These are phyloP conservation scores for Pythium utonaiense DNA, from an alignment of 352 stramenopile species.

Conservation along the genomic window DNA sequence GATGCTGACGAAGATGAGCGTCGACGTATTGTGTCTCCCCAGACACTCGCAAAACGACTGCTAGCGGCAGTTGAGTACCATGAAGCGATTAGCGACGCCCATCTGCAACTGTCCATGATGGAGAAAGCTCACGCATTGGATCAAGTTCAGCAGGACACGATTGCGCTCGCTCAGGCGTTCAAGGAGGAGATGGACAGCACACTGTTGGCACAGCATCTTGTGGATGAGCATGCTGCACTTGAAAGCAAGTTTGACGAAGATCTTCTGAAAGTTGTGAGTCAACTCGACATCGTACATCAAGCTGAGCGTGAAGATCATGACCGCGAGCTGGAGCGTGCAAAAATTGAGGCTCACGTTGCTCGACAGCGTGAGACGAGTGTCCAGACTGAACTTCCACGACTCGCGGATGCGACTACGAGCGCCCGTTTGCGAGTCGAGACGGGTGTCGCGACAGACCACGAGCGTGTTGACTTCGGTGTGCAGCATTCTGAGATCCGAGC, in stretches of 20 bases:
- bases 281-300: conserved; percentile 38
- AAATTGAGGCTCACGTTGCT: conserved; percentile 29
- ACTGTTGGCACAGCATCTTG: conserved; percentile 39
- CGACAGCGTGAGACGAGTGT: conserved; percentile 39
- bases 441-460: conserved; percentile 24
- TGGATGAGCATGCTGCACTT: conserved; percentile 40
- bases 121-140: conserved; percentile 54
- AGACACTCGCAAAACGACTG: conserved; percentile 41
- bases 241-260: conserved; percentile 52
- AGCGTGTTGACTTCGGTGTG: conserved; percentile 13
- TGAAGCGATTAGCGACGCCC: conserved; percentile 58
- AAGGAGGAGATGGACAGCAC: conserved; percentile 66
- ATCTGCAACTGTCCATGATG: conserved; percentile 55
- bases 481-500: conserved; percentile 5
- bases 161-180: conserved; percentile 53
- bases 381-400: conserved; percentile 41
- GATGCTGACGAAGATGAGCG: conserved; percentile 22
- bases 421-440: conserved; percentile 36
- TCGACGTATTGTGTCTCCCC: conserved; percentile 34
- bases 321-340: conserved; percentile 1
- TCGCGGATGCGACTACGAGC: conserved; percentile 37
- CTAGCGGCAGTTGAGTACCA: conserved; percentile 68
- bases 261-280: conserved; percentile 34
- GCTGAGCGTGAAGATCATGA: conserved; percentile 27
- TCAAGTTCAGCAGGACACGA: conserved; percentile 43